Percentiles rank a stretch among this genome's conserved stretches.
phyloP scores from a whole-genome alignment of 2,329 filamentous ascomycete species.

The Botrytis porri region DNA sequence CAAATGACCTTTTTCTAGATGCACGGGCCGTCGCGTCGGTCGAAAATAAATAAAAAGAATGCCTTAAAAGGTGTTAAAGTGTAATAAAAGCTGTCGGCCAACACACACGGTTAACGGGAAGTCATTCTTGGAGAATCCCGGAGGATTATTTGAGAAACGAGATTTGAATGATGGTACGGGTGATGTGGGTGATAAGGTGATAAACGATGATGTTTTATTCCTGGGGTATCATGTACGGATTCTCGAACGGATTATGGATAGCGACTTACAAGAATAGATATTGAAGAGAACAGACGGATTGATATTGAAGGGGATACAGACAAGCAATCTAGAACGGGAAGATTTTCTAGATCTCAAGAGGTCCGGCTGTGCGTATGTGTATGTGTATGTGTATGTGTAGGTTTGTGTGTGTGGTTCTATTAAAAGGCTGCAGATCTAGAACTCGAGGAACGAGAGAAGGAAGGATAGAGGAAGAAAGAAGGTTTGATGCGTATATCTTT shows the following conservation, averaged over 20 bases:
- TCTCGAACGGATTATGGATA: conserved; percentile 4
- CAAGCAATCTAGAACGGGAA: conserved; percentile 11
- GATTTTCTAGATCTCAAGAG: not conserved
- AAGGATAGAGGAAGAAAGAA: conserved; percentile 2
- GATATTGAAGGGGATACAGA: not conserved
- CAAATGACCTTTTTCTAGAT: conserved; percentile 16
- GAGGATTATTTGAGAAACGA: conserved; percentile 4
- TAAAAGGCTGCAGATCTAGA: conserved; percentile 4
- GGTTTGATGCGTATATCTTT: not conserved
- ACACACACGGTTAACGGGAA: conserved; percentile 7
- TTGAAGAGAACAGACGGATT: not conserved
- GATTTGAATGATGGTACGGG: not conserved
- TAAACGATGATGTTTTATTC: not conserved
- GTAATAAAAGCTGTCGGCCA: not conserved
- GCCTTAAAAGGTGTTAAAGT: conserved; percentile 5
- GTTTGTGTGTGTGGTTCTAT: conserved; percentile 9
- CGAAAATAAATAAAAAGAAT: conserved; percentile 2
- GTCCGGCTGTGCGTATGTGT: conserved; percentile 19
- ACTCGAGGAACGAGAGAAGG: not conserved
- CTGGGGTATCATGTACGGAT: not conserved
- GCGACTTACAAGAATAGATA: not conserved
- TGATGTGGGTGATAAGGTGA: not conserved
- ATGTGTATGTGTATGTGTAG: not conserved
- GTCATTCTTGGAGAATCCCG: conserved; percentile 10
- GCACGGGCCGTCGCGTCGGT: conserved; percentile 7